Base-by-base conservation (phyloP, 2,329 filamentous ascomycete genomes). In the Aspergillus chevalieri region DNA sequence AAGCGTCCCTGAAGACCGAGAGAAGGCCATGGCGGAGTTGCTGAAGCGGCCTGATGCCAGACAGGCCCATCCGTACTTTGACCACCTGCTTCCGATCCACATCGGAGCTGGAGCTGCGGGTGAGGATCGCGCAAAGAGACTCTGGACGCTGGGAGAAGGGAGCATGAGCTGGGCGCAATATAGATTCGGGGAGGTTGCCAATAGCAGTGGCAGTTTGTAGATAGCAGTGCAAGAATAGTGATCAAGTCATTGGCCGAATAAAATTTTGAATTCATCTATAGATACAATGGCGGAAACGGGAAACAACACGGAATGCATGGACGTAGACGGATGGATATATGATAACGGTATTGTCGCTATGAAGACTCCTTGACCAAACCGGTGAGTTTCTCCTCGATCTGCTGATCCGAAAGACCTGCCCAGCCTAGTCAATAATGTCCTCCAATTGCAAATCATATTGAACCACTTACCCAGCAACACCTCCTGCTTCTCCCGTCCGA, bases 301-400 rank as follows among this genome's bases (percentile, higher is more conserved):
- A 48, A 56, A 44, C 43, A 50, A 60, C 34, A 56, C 43, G 48
- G 52, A 60, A 57, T 57, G 52, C 47, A 60, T 54, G 56, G 56
- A 60, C 49, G 64, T 62, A 54, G 54, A 55, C 47, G 51, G 50
- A 55, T 50, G 51, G 43, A 45, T 44, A 47, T 43, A 44, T 10
- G 26, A 50, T 43, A 45, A 46, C 39, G 45, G 46, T 28, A 17
- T 54, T 52, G 43, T 53, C 51, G 47, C 60, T 68, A 69, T 64
- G 63, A 67, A 53, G 62, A 59, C 53, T 68, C 70, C 68, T 84
- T 82, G 48, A 86, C 83, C 54, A 88, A 68, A 46, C 75, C 73
- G 49, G 82, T 80, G 57, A 88, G 77, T 68, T 80, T 82, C 57
- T 81, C 79, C 71, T 87, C 85, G 55, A 89, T 87, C 59, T 83